These are phyloP conservation scores for Metschnikowia gelsemii DNA, from an alignment of 805 yeast genomes.

Conservation along the genomic window DNA sequence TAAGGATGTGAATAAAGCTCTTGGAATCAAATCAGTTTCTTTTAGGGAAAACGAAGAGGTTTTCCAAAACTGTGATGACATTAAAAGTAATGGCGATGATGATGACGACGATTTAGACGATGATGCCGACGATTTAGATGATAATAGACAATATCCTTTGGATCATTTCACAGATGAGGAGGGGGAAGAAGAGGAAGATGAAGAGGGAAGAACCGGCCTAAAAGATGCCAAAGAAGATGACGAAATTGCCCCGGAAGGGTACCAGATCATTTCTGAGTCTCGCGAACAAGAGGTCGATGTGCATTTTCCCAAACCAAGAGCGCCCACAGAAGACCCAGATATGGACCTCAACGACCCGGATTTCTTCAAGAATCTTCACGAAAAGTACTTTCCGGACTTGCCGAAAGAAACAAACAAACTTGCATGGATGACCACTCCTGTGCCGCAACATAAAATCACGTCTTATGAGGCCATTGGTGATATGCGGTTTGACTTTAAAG, in stretches of 20 bases:
- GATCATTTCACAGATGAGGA: constrained; percentile 25
- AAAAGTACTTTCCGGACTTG: constrained; percentile 83
- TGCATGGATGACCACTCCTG: constrained; percentile 87
- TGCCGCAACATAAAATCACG: constrained; percentile 40
- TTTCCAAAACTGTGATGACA: too few species aligned
- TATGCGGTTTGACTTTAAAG: constrained; percentile 85
- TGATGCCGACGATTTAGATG: constrained; percentile 10
- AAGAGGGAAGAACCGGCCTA: constrained; percentile 7
- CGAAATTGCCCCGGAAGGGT: constrained; percentile 41
- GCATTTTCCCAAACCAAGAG: constrained; percentile 63
- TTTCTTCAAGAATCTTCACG: constrained; percentile 75
- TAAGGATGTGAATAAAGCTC: constrained; percentile 37
- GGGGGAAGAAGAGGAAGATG: constrained; percentile 29
- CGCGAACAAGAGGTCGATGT: constrained; percentile 45
- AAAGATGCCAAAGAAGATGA: constrained; percentile 32
- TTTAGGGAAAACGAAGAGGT: too few species aligned
- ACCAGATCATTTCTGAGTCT: constrained; percentile 41
- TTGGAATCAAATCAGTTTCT: constrained; percentile 30
- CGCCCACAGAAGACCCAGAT: constrained; percentile 28
- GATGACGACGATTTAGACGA: constrained; percentile 13
- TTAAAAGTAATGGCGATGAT: constrained; percentile 2
- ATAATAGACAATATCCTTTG: constrained; percentile 12
- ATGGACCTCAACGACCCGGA: constrained; percentile 74
- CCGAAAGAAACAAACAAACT: constrained; percentile 79
- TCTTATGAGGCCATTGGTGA: constrained; percentile 59